phyloP scores from a whole-genome alignment of 2,329 filamentous ascomycete genomes.

The Colletotrichum sublineola region DNA sequence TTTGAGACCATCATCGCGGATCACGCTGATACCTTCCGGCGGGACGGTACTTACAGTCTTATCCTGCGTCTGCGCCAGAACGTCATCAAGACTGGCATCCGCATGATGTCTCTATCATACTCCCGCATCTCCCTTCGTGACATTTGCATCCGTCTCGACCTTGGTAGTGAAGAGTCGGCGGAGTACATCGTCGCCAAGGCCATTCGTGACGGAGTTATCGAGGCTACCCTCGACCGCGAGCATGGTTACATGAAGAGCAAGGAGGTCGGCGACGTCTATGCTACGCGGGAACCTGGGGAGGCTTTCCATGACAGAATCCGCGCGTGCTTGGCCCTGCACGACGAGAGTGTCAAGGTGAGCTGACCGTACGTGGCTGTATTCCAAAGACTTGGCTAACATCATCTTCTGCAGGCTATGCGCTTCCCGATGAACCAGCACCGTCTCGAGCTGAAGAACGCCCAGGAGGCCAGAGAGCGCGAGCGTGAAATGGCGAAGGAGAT shows the following conservation, averaged over 20 bases:
- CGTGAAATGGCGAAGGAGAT: constrained; percentile 99
- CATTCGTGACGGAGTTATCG: constrained; percentile 96
- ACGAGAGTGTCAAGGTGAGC: constrained; percentile 95
- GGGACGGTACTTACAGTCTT: constrained; percentile 94
- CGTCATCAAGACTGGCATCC: constrained; percentile 98
- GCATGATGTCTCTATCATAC: constrained; percentile 99
- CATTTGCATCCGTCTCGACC: constrained; percentile 93
- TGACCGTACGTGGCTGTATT: background rate
- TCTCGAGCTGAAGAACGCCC: constrained; percentile 95
- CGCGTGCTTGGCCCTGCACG: constrained; percentile 90
- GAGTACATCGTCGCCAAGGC: constrained; percentile 99
- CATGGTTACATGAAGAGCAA: constrained; percentile 99
- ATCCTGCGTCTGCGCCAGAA: constrained; percentile 96
- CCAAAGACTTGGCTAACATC: constrained; percentile 46
- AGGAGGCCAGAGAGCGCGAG: constrained; percentile 97
- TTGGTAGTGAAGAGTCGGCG: constrained; percentile 96
- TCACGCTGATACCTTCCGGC: constrained; percentile 87
- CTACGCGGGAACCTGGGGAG: constrained; percentile 94
- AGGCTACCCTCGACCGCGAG: constrained; percentile 94
- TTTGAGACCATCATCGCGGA: constrained; percentile 89
- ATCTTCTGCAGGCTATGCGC: constrained; percentile 81
- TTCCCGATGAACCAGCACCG: constrained; percentile 99
- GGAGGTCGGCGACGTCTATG: constrained; percentile 95
- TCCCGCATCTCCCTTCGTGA: constrained; percentile 96
- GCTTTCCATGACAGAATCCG: constrained; percentile 97